Evolutionary conservation across 2,329 filamentous ascomycete species (phyloP), one percentile per base, ranked within the genome.

Genomic region (Cercospora canescens): DNA sequence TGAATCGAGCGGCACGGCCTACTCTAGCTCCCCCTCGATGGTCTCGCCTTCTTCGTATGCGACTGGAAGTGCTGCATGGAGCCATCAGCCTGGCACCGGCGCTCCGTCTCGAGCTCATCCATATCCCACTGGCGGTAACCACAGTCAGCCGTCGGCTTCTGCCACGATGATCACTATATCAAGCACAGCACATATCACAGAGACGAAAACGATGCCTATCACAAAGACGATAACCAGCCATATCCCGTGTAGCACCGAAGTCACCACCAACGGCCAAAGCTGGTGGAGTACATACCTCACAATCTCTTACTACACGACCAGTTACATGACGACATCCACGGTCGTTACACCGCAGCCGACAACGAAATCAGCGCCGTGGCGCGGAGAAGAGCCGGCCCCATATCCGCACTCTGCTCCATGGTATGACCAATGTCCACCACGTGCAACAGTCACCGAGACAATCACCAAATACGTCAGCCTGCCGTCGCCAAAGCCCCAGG

Each of bases 221-320:
- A 65, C 58, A 1, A 50, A 50, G 26, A 65, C 63, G 4, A 56
- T 65, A 6, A 65, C 63, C 1, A 61, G n/a, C 9, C 63, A 60
- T 30, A 48, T 65, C 9, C 63, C 63, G 9, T 65, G 63, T 37
- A 65, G 63, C 37, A 60, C 63, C 1, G 26, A 65, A 48, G 48
- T 65, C 14, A 35, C 28, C n/a, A 55, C 63, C 21, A 54, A 65
- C 35, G 63, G 59, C 28, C 63, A 65, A 37, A 61, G 26, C 3
- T 65, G 63, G 63, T 65, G 57, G 57, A 65, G 63, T 57, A 65
- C 63, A 16, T 65, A 60, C 30, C 26, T 65, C 12, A 56, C 63
- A 9, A 52, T 30, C 18, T 32, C 58, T 8, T 61, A 60, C 48
- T 54, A 56, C 48, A 65, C 57, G 7, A 63, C 62, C 11, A 63